Base-by-base conservation (phyloP, 441 rosid species). In the Theobroma grandiflorum region DNA sequence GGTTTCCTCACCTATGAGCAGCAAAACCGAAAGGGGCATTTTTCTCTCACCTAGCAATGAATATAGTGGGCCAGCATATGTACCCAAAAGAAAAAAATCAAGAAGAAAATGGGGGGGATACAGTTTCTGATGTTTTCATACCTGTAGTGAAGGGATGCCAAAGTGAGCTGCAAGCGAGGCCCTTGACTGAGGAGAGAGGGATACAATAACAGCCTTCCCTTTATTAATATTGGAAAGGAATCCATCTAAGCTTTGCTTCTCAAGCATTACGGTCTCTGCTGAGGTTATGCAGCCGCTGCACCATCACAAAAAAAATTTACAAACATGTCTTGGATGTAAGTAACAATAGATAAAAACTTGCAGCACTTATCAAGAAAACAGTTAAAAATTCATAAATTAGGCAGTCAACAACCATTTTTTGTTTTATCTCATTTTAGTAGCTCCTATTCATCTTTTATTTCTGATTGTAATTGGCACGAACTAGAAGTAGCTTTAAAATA, bases 271-370 rank as follows among this genome's bases (percentile, higher is more conserved):
- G 0, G 98, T 91, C 88, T 97, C 99, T 0, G 99, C 99, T 2
- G 99, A 92, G n/a, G 99, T 95, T 64, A 97, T 93, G 84, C 99
- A 95, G 43, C 99, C 99, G 70, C 99, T 97, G 84, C 82, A 88
- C 15, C 8, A 20, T 37, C 50, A 78, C 31, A 70, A 78, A 72
- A 40, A 55, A 79, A 78, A 18, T 40, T 53, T 73, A 75, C 6
- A 57, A 68, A 43, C 20, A 58, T 18, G 11, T 40, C 62, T 43
- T 47, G 38, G 45, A 57, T 6, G 2, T 18, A 66, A 4, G 12
- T 38, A 52, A 47, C n/a, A 38, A 12, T 9, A 2, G 5, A 57
- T 58, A 42, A 68, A 8, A n/a, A 31, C 35, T 37, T 43, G 37
- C n/a, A 35, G 20, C 62, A n/a, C 31, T 57, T 10, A 63, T 57